Evolutionary conservation across 257 asterid species (phyloP).

Genomic region (Salvia miltiorrhiza): DNA sequence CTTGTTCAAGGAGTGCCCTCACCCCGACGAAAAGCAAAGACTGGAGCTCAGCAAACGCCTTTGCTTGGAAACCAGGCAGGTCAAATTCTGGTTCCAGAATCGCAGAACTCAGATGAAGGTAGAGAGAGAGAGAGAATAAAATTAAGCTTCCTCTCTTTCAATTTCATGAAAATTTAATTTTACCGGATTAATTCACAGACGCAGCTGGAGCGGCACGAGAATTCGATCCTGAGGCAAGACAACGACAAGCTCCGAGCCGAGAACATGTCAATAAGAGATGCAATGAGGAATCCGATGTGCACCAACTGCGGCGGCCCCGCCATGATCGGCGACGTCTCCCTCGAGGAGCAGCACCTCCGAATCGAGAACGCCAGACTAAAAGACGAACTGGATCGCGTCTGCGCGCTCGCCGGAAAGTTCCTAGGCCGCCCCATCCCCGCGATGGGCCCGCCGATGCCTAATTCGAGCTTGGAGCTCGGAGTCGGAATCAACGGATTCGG

Average conservation of each 20-base stretch:
- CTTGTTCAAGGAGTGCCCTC: slow-evolving; percentile 57
- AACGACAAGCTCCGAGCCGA: slow-evolving; percentile 60
- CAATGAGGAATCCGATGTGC: slow-evolving; percentile 56
- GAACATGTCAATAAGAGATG: slow-evolving; percentile 50
- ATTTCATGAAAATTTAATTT: not conserved
- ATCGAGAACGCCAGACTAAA: slow-evolving; percentile 54
- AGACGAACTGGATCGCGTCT: slow-evolving; percentile 55
- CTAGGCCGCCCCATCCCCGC: slow-evolving; percentile 43
- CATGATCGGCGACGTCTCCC: slow-evolving; percentile 50
- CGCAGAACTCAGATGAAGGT: slow-evolving; percentile 72
- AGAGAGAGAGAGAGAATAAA: not conserved
- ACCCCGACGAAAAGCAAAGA: slow-evolving; percentile 62
- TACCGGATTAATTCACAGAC: slow-evolving; percentile 26
- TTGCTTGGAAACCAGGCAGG: slow-evolving; percentile 54
- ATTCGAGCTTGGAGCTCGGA: slow-evolving; percentile 70
- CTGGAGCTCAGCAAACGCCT: slow-evolving; percentile 55
- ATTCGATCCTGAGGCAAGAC: slow-evolving; percentile 50
- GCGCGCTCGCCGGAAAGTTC: slow-evolving; percentile 44
- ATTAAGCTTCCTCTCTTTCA: not conserved
- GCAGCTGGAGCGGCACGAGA: slow-evolving; percentile 58
- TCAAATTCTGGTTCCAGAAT: slow-evolving; percentile 70
- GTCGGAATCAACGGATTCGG: slow-evolving; percentile 66
- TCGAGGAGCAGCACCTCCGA: slow-evolving; percentile 55
- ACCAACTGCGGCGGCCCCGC: slow-evolving; percentile 60
- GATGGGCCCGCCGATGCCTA: slow-evolving; percentile 30